Conservation (phyloP, 2,329 filamentous ascomycete genomes). For the Malbranchea cinnamomea region DNA sequence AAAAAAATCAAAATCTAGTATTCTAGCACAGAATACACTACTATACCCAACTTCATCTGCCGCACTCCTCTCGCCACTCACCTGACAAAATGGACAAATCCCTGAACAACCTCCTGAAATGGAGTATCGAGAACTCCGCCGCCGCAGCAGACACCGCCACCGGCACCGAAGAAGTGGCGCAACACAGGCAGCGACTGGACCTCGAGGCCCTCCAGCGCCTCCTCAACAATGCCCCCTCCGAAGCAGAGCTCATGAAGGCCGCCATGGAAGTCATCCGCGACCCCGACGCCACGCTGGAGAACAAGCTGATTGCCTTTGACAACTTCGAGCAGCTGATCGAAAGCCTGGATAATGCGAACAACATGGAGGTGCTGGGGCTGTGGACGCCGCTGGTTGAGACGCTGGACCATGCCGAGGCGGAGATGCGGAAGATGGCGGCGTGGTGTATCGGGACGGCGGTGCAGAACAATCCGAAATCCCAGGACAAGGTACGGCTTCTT, state of each 20-base stretch:
- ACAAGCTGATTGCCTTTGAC: constrained; percentile 75
- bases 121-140: constrained; percentile 53
- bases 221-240: constrained; percentile 56
- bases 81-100: constrained; percentile 42
- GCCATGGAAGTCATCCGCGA: constrained; percentile 64
- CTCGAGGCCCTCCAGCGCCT: constrained; percentile 17
- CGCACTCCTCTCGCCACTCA: no score
- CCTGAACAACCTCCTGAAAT: constrained; percentile 67
- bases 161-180: constrained; percentile 13
- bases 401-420: constrained; percentile 51
- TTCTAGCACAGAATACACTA: no score
- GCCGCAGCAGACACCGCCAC: constrained; percentile 22
- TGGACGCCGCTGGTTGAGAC: constrained; percentile 68
- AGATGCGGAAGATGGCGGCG: constrained; percentile 72
- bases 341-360: constrained; percentile 91
- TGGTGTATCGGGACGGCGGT: constrained; percentile 92
- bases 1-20: neutral
- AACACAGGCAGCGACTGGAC: constrained; percentile 12
- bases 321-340: constrained; percentile 91
- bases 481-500: constrained; percentile 46
- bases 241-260: constrained; percentile 82
- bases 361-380: constrained; percentile 61
- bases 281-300: constrained; percentile 51
- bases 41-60: no score
- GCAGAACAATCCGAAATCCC: constrained; percentile 80